Base-by-base conservation (phyloP, 306 rosid species). In the Macrotyloma uniflorum region DNA sequence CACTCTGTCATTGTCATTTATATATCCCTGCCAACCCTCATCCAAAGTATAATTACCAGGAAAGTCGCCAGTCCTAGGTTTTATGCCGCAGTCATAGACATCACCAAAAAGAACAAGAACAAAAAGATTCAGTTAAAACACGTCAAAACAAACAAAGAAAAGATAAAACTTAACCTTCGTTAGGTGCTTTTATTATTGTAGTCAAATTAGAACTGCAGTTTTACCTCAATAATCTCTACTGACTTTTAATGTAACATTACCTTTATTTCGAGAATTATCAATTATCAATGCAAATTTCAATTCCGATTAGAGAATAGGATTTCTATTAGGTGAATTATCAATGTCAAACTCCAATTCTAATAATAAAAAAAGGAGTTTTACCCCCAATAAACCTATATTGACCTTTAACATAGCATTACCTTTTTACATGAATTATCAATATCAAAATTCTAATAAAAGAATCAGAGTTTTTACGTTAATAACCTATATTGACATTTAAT, bases 21-120 rank as follows among this genome's bases (percentile, higher is more conserved):
- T 88, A 79, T 93, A 95, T 16, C 98, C 99, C 58, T 93, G 89
- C 99, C 97, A 93, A 67, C 86, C 93, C 67, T 89, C 96, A 62
- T 84, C 89, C 15, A 84, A 90, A 12, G 93, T 93, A 79, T 89
- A 88, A 16, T 84, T 89, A 6, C 90, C 89, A 4, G 88, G 85
- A 75, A 87, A 87, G 18, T 76, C 93, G 38, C 85, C 86, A 8
- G 75, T 75, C 22, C 85, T 51, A 12, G 91, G 97, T 67, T 93
- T 86, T 78, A 94, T 95, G 85, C 73, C 66, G 45, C 57, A 46
- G 16, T 70, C 46, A 63, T 3, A 5, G 33, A 23, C 28, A 53
- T 54, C 3, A 4, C 15, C 35, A 22, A 40, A 7, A 6, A 32
- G 9, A 0, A 19, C 20, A n/a, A 16, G 13, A 50, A 38, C 6